These are phyloP conservation scores for Rhynchosporium agropyri DNA, from an alignment of 2,329 filamentous ascomycete genomes.

Conservation along the genomic window DNA sequence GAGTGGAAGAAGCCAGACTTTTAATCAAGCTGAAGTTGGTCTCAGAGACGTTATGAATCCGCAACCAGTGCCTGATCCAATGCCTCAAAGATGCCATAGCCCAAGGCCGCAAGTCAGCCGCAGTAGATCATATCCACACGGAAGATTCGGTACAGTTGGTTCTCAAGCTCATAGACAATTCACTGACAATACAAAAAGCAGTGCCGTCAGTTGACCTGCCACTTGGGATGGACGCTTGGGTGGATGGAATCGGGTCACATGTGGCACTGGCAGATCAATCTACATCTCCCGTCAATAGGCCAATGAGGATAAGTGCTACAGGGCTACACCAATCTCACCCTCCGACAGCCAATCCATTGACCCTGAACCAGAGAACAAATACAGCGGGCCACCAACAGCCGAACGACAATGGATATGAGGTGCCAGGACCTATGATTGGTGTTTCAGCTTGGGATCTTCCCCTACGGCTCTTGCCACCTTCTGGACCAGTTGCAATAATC, in stretches of 20 bases:
- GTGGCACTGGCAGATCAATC: not conserved
- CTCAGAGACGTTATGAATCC: slow-evolving; percentile 8
- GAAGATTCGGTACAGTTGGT: slow-evolving; percentile 20
- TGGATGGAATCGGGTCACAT: slow-evolving; percentile 9
- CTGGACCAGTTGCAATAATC: slow-evolving; percentile 44
- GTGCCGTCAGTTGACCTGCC: slow-evolving; percentile 16
- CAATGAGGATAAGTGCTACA: slow-evolving; percentile 12
- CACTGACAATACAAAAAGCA: slow-evolving; percentile 14
- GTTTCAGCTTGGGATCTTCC: slow-evolving; percentile 43
- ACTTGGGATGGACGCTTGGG: slow-evolving; percentile 1
- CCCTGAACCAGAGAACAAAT: not conserved
- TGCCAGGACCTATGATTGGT: slow-evolving; percentile 24
- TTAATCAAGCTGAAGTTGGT: slow-evolving; percentile 7
- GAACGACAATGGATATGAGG: slow-evolving; percentile 1
- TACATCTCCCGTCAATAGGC: slow-evolving; percentile 7
- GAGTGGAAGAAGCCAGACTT: slow-evolving; percentile 17
- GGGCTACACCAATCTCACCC: not conserved
- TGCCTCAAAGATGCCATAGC: not conserved
- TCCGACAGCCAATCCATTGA: slow-evolving; percentile 14
- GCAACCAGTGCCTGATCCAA: slow-evolving; percentile 6
- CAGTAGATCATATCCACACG: slow-evolving; percentile 29
- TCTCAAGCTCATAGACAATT: not conserved
- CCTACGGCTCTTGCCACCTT: slow-evolving; percentile 40
- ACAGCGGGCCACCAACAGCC: slow-evolving; percentile 1
- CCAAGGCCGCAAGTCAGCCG: slow-evolving; percentile 25